phyloP scores from a whole-genome alignment of 2,329 filamentous ascomycete genomes.

The Nemania sp. region DNA sequence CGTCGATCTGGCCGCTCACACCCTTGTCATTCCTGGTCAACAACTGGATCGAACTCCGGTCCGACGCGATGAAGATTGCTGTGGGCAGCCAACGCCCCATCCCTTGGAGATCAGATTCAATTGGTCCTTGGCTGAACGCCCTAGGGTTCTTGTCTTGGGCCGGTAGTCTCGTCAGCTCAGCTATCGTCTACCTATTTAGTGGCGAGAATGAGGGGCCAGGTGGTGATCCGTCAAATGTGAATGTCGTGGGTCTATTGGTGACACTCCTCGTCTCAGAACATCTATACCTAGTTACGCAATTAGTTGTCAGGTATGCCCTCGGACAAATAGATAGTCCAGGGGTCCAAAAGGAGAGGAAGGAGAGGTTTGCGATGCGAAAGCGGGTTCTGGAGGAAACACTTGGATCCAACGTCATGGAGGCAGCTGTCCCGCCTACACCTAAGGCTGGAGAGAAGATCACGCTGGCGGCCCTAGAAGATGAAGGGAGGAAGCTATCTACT shows the following conservation, averaged over 20 bases:
- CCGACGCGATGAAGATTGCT: slow-evolving; percentile 93
- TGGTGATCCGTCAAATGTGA: slow-evolving; percentile 71
- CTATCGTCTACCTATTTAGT: slow-evolving; percentile 88
- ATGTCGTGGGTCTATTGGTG: slow-evolving; percentile 79
- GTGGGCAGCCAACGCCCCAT: slow-evolving; percentile 86
- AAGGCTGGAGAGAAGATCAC: slow-evolving; percentile 66
- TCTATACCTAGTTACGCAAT: slow-evolving; percentile 78
- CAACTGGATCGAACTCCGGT: slow-evolving; percentile 93
- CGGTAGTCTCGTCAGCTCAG: slow-evolving; percentile 83
- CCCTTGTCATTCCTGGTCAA: slow-evolving; percentile 88
- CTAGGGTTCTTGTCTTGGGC: slow-evolving; percentile 93
- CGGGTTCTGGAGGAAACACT: slow-evolving; percentile 76
- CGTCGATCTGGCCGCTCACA: slow-evolving; percentile 92
- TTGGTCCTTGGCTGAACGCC: slow-evolving; percentile 88
- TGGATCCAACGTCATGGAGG: slow-evolving; percentile 58
- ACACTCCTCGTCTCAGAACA: slow-evolving; percentile 88
- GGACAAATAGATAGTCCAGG: slow-evolving; percentile 84
- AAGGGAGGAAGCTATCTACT: slow-evolving; percentile 57
- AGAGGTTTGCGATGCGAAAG: slow-evolving; percentile 81
- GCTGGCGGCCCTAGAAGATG: slow-evolving; percentile 66
- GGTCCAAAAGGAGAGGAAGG: slow-evolving; percentile 79
- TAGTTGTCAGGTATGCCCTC: slow-evolving; percentile 73
- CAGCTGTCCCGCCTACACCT: slow-evolving; percentile 52
- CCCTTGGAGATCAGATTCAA: slow-evolving; percentile 88
- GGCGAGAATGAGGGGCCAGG: slow-evolving; percentile 67